Base-by-base conservation (phyloP, 805 yeast species). In the Saccharomycopsis selenospora region DNA sequence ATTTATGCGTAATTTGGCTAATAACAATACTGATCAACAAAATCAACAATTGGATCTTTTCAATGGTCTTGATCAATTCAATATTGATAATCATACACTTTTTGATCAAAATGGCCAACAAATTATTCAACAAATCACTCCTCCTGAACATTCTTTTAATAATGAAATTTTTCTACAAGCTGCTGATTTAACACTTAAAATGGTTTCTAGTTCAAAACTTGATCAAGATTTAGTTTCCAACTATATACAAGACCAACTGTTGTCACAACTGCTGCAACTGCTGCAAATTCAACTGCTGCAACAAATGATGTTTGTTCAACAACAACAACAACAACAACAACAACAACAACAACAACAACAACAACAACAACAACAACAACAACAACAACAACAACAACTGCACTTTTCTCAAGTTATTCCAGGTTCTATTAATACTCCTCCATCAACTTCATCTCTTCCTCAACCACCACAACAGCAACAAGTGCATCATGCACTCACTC, bases 131-230 rank as follows among this genome's bases (percentile, higher is more conserved):
- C 18, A 20, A 4, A 24, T 36, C 23, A 23, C 43, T 10, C 29
- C 30, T 11, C 13, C 14, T 33, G 22, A 44, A 6, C 29, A 29
- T 8, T 27, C 43, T 10, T 46, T 43, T 22, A 53, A 47, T 28
- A 42, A 24, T 23, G 52, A 50, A 11, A 47, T 48, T 5, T 53
- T 53, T 22, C 30, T 50, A 7, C 47, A 50, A 25, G 56, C 56
- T n/a, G 56, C 56, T 17, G 54, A 53, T 43, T 23, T 53, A 25
- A 53, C 56, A n/a, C 40, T 53, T 10, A 50, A 50, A 43, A 47
- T 53, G 54, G 54, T 43, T 17, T 33, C 48, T 8, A 43, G 43
- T 25, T 36, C 46, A 6, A 45, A 41, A 20, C 51, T 25, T 22
- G 26, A 41, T 6, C 28, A 22, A n/a, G 28, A 20, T 20, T 10